Evolutionary conservation across 805 yeast species (phyloP).

Genomic region (Yarrowia bubula): DNA sequence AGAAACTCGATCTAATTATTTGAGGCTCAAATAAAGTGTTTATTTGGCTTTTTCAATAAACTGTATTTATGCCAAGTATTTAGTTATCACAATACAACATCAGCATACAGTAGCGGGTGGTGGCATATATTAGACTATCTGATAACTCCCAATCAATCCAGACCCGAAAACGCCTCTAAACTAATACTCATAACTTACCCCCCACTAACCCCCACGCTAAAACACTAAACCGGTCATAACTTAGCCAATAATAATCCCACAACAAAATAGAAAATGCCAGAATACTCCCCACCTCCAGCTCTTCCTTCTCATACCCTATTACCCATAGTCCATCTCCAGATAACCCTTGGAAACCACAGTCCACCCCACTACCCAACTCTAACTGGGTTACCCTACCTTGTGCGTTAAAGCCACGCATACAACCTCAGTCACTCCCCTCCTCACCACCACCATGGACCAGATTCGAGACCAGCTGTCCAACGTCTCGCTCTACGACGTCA

Average conservation of each 20-base stretch:
- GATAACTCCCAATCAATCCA: no score
- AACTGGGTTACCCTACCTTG: constrained; percentile 2
- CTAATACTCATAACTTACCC: no score
- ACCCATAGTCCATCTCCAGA: neutral
- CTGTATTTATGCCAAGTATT: neutral
- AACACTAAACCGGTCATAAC: no score
- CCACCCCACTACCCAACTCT: neutral
- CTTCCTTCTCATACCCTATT: neutral
- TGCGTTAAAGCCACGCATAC: constrained; percentile 22
- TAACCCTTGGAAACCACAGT: neutral
- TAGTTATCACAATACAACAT: neutral
- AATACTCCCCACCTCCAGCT: neutral
- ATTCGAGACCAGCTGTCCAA: constrained; percentile 42
- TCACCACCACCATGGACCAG: constrained; percentile 21
- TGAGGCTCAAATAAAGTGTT: neutral
- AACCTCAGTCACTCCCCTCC: neutral
- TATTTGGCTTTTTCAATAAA: neutral
- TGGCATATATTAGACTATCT: no score
- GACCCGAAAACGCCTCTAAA: no score
- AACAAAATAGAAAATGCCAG: neutral
- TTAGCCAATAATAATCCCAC: no score
- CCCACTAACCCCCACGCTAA: no score
- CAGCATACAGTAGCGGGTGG: no score
- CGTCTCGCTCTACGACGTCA: constrained; percentile 88
- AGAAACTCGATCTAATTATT: neutral